Conservation (phyloP, 352 stramenopile species). For the Pythium volutum region DNA sequence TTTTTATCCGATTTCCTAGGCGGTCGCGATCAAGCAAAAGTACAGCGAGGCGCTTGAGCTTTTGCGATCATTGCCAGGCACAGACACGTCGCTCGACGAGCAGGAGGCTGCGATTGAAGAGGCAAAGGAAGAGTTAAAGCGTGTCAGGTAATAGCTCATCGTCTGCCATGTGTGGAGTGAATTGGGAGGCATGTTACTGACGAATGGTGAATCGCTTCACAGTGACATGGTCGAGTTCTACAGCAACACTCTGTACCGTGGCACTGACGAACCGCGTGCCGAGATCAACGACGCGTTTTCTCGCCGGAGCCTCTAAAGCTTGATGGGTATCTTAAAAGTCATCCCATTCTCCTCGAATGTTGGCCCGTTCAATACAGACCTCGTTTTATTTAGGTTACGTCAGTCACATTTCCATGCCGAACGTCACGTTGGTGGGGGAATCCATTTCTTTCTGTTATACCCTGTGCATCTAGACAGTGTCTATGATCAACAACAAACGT, state of each 20-base stretch:
- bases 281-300: constrained; percentile 85
- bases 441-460: background rate
- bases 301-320: constrained; percentile 61
- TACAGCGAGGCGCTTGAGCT: constrained; percentile 68
- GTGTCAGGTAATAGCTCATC: constrained; percentile 52
- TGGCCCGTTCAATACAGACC: background rate
- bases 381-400: background rate
- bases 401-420: background rate
- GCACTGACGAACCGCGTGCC: constrained; percentile 77
- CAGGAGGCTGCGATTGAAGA: constrained; percentile 69
- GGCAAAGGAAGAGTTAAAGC: constrained; percentile 69
- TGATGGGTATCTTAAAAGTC: too few relatives aligned
- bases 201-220: background rate
- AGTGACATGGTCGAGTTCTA: constrained; percentile 82
- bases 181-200: background rate
- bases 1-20: constrained; percentile 25
- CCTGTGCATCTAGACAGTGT: constrained; percentile 1
- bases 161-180: background rate
- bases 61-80: constrained; percentile 65
- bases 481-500: background rate
- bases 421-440: background rate
- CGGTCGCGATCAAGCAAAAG: constrained; percentile 72
- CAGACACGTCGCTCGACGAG: constrained; percentile 73
- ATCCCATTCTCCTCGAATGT: too few relatives aligned
- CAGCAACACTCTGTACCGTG: constrained; percentile 83